Conservation (phyloP, 192 early-diverging fungal genomes). For the Cladochytrium replicatum region DNA sequence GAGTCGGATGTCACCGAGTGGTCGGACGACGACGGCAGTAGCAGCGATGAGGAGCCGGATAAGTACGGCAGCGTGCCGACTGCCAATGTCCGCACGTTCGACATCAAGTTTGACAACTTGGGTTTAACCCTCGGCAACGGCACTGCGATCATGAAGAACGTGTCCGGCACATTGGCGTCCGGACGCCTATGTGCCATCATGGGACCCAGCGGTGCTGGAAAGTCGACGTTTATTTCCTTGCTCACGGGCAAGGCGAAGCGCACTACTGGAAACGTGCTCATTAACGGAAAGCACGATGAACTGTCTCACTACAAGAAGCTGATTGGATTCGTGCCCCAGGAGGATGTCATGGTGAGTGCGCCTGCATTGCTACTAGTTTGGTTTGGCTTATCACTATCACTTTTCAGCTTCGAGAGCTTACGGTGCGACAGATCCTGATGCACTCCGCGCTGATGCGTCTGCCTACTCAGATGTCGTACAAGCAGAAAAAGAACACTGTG, state of each 20-base stretch:
- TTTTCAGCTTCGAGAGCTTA: slow-evolving; percentile 55
- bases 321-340: slow-evolving; percentile 67
- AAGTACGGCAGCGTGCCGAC: too few species aligned
- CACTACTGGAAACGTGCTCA: slow-evolving; percentile 37
- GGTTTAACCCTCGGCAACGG: slow-evolving; percentile 26
- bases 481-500: slow-evolving; percentile 44
- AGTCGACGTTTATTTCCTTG: slow-evolving; percentile 53
- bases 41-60: slow-evolving; percentile 5
- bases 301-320: slow-evolving; percentile 52
- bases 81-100: slow-evolving; percentile 33
- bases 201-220: slow-evolving; percentile 42
- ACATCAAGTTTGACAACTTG: slow-evolving; percentile 46
- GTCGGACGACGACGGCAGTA: slow-evolving; percentile 10
- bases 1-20: slow-evolving; percentile 1
- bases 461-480: slow-evolving; percentile 25
- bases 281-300: slow-evolving; percentile 50
- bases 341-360: slow-evolving; percentile 63
- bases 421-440: slow-evolving; percentile 52
- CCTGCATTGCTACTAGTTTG: neutral
- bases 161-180: slow-evolving; percentile 42
- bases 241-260: slow-evolving; percentile 52
- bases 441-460: slow-evolving; percentile 62
- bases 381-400: slow-evolving; percentile 17
- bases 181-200: slow-evolving; percentile 51
- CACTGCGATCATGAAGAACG: slow-evolving; percentile 46